Evolutionary conservation across 495 filamentous ascomycete genomes (phyloP).

Genomic region (Gamarada debralockiae): DNA sequence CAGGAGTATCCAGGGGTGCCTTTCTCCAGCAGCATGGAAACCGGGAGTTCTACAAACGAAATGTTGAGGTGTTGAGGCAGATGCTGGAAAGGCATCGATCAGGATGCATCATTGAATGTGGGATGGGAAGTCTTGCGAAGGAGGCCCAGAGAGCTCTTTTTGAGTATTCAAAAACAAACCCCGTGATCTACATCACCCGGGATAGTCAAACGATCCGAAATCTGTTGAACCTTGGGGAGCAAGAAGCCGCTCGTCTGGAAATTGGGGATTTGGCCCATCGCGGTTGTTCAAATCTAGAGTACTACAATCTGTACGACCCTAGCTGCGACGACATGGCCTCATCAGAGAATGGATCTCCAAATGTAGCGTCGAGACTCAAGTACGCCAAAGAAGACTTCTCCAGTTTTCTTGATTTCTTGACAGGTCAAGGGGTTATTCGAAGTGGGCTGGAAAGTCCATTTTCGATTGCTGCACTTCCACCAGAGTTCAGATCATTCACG

Average conservation of each 20-base stretch:
- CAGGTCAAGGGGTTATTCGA: conserved; percentile 48
- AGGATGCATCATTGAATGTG: conserved; percentile 71
- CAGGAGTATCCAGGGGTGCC: conserved; percentile 55
- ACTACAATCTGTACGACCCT: conserved; percentile 64
- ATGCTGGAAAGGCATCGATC: conserved; percentile 62
- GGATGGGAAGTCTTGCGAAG: conserved; percentile 53
- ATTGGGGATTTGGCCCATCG: conserved; percentile 52
- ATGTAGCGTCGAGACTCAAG: conserved; percentile 65
- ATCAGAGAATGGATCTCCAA: conserved; percentile 31
- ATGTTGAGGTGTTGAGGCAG: conserved; percentile 57
- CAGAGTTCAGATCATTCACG: conserved; percentile 61
- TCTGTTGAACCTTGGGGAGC: conserved; percentile 58
- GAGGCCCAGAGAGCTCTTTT: conserved; percentile 54
- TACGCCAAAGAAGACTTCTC: conserved; percentile 72
- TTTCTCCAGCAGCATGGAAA: conserved; percentile 59
- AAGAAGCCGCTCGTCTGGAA: conserved; percentile 46
- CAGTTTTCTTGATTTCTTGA: conserved; percentile 63
- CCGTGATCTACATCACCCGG: conserved; percentile 70
- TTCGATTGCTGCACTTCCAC: conserved; percentile 63
- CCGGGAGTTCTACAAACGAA: conserved; percentile 56
- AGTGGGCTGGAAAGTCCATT: conserved; percentile 67
- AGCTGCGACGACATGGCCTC: conserved; percentile 30
- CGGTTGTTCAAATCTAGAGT: conserved; percentile 73
- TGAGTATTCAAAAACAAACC: conserved; percentile 58
- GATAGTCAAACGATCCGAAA: conserved; percentile 62